Conservation (phyloP, 139 green algal species). For the Picochlorum costavermella region DNA sequence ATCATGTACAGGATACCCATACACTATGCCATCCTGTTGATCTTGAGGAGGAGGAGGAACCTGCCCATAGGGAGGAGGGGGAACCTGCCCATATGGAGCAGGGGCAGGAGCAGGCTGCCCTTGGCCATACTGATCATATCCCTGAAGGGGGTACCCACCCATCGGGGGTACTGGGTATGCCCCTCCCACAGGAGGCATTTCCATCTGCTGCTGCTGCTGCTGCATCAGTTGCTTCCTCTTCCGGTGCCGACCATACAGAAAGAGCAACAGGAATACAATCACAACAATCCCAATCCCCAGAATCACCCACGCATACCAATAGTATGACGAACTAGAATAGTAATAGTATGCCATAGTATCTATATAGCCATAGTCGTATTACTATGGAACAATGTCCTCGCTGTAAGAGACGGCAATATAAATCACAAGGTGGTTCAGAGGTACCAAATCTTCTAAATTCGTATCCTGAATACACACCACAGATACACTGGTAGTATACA, state of each 20-base stretch:
- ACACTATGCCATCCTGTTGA: too few relatives aligned
- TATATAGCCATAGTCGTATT: too few relatives aligned
- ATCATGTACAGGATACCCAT: too few relatives aligned
- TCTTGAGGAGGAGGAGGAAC: background rate
- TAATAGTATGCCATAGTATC: background rate
- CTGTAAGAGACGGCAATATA: too few relatives aligned
- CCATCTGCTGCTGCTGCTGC: background rate
- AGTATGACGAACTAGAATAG: conserved; percentile 1
- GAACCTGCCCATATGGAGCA: background rate
- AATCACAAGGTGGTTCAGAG: too few relatives aligned
- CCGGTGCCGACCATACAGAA: background rate
- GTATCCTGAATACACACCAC: too few relatives aligned
- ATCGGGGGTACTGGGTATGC: background rate
- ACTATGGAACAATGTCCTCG: too few relatives aligned
- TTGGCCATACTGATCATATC: background rate
- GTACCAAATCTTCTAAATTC: too few relatives aligned
- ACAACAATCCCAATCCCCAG: background rate
- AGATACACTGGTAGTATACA: too few relatives aligned
- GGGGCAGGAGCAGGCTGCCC: background rate
- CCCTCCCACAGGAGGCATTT: background rate
- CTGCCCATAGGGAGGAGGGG: background rate
- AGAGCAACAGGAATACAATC: background rate
- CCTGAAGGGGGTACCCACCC: background rate
- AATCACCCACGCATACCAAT: background rate
- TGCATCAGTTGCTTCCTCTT: background rate